Base-by-base conservation (phyloP, 1,284 basidiomycete species). In the Kwoniella shivajii region DNA sequence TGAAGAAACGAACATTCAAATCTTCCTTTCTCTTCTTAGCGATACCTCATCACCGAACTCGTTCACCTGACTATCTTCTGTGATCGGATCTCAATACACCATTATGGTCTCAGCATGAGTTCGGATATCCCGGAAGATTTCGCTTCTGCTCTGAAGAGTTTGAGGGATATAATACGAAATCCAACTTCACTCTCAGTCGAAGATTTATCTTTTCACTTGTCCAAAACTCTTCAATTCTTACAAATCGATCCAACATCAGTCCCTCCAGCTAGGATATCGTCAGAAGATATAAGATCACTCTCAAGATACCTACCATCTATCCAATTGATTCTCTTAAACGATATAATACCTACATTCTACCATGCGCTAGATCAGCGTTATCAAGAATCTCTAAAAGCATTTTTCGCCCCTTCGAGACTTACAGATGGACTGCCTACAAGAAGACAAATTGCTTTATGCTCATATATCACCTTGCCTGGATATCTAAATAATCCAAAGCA, bases 261-360 rank as follows among this genome's bases (percentile, higher is more conserved):
- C 1, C 27, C 52, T 3, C 41, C 61, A 10, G 4, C 34, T 18
- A 14, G 13, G 7, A 33, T 50, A 29, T n/a, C 45, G 24, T 6
- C 30, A n/a, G 44, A 38, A 11, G 42, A 48, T n/a, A 6, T 54
- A 13, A 56, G 45, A 36, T 56, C 61, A 2, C 52, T 72, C 20
- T 37, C 47, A 3, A 55, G 71, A 26, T 65, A 67, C 29, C 62
- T 76, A 0, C 69, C 71, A 1, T 50, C 60, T 4, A 67, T 73
- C 0, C 74, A 76, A 44, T 37, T 45, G 5, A 41, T 54, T 4
- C 61, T 76, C 3, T 26, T 76, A 2, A 54, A 50, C 9, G 41
- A 51, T 57, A 78, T 90, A 36, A 71, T 85, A 3, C 88, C 88
- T 0, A 82, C 84, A 22, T 93, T 91, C 88, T 82, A 85, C 41